phyloP scores from a whole-genome alignment of 2,329 filamentous ascomycete species.

The Zalaria obscura region DNA sequence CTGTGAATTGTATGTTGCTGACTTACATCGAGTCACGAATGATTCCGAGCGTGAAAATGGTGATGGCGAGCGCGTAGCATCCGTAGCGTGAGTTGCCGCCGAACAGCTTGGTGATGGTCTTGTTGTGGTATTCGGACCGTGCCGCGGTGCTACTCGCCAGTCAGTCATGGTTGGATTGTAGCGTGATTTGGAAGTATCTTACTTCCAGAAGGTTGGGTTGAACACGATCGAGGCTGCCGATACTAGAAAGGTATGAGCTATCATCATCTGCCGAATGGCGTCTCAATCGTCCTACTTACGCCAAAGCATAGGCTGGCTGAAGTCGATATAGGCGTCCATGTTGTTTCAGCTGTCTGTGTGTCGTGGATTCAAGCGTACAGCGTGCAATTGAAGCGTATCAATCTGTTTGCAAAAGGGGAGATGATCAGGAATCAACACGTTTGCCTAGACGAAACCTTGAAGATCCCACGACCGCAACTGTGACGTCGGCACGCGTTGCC shows the following conservation, averaged over 20 bases:
- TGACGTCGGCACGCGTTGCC: too few species aligned
- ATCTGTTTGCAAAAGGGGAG: too few species aligned
- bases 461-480: too few species aligned
- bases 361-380: not conserved
- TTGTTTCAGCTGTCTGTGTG: not conserved
- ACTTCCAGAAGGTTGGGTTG: conserved; percentile 99
- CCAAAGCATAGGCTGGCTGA: conserved; percentile 33
- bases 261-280: not conserved
- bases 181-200: conserved; percentile 26
- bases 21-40: conserved; percentile 53
- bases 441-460: too few species aligned
- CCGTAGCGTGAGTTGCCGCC: conserved; percentile 62
- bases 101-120: conserved; percentile 76
- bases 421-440: too few species aligned
- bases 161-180: conserved; percentile 10
- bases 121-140: conserved; percentile 85
- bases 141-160: conserved; percentile 53
- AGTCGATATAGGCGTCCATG: conserved; percentile 17
- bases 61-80: conserved; percentile 77
- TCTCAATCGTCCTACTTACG: conserved; percentile 18
- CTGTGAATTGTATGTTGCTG: not conserved
- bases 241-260: conserved; percentile 36
- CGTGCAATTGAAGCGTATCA: not conserved
- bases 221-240: conserved; percentile 73
- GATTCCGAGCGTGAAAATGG: conserved; percentile 86